These are phyloP conservation scores for Pseudogymnoascus sp. DNA, from an alignment of 2,329 filamentous ascomycete species.

Conservation along the genomic window DNA sequence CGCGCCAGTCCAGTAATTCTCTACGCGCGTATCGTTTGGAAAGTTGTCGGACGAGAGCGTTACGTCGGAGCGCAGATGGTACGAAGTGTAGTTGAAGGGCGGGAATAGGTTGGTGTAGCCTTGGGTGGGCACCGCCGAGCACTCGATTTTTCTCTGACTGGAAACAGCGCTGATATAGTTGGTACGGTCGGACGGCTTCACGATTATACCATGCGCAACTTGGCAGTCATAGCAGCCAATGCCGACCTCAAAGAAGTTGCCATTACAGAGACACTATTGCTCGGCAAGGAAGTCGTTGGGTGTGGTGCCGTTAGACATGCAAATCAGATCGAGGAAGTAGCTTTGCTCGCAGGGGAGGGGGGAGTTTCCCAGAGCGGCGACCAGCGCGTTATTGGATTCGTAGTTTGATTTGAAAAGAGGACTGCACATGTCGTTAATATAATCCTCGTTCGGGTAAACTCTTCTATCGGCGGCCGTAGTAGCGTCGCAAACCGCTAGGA, in stretches of 20 bases:
- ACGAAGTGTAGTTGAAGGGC: not conserved
- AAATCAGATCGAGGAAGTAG: not conserved
- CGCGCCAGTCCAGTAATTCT: conserved; percentile 9
- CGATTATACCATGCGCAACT: not conserved
- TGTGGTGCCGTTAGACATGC: conserved; percentile 9
- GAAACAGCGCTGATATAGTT: not conserved
- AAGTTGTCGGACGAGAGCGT: conserved; percentile 3
- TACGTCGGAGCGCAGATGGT: not conserved
- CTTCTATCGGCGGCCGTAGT: not conserved
- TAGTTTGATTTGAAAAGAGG: not conserved
- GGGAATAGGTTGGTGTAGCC: not conserved
- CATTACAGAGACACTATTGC: conserved; percentile 12
- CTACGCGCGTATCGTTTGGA: conserved; percentile 5
- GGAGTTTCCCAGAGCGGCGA: not conserved
- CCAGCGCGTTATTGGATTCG: not conserved
- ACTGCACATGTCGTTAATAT: not conserved
- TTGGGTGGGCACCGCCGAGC: not conserved
- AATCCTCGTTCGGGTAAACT: not conserved
- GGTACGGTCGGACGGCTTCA: not conserved
- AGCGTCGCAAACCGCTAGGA: not conserved
- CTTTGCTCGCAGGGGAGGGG: not conserved
- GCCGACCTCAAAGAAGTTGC: conserved; percentile 5
- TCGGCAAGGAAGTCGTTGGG: conserved; percentile 10
- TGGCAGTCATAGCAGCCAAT: conserved; percentile 6
- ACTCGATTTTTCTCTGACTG: not conserved